Evolutionary conservation across 768 basidiomycete species (phyloP).

Genomic region (Phlegmacium glaucopus): DNA sequence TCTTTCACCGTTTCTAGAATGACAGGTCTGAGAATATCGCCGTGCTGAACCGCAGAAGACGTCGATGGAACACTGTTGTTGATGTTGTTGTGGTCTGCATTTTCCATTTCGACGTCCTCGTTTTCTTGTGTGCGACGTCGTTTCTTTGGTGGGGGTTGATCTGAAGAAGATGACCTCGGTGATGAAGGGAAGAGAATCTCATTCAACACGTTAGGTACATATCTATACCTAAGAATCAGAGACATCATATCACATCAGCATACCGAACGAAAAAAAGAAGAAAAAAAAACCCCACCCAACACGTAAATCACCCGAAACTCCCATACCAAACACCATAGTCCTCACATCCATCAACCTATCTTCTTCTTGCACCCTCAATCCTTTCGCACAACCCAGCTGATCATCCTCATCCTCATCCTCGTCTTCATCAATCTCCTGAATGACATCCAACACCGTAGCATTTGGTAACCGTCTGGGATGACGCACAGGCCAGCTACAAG

Average conservation of each 20-base stretch:
- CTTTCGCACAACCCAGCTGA: conserved; percentile 16
- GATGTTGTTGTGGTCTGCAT: conserved; percentile 6
- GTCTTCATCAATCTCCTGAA: conserved; percentile 34
- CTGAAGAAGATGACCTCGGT: conserved; percentile 7
- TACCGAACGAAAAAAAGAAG: background rate
- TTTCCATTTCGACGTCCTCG: conserved; percentile 25
- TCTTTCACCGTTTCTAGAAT: conserved; percentile 40
- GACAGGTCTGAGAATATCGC: conserved; percentile 21
- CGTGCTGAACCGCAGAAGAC: conserved; percentile 2
- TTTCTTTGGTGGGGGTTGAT: conserved; percentile 31
- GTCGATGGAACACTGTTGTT: conserved; percentile 1
- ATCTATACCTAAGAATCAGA: conserved; percentile 44
- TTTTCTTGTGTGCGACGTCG: conserved; percentile 24
- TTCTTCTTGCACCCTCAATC: conserved; percentile 33
- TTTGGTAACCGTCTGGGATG: conserved; percentile 32
- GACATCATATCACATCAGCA: conserved; percentile 1
- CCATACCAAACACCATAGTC: conserved; percentile 47
- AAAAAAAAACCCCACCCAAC: conserved; percentile 38
- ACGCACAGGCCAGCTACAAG: conserved; percentile 17
- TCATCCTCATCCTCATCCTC: conserved; percentile 20
- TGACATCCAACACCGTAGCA: conserved; percentile 37
- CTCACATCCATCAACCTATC: conserved; percentile 39
- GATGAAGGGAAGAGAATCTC: conserved; percentile 41
- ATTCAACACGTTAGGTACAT: conserved; percentile 40
- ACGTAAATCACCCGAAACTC: conserved; percentile 33